phyloP scores from a whole-genome alignment of 495 filamentous ascomycete genomes.

The Penicillium paradoxum region DNA sequence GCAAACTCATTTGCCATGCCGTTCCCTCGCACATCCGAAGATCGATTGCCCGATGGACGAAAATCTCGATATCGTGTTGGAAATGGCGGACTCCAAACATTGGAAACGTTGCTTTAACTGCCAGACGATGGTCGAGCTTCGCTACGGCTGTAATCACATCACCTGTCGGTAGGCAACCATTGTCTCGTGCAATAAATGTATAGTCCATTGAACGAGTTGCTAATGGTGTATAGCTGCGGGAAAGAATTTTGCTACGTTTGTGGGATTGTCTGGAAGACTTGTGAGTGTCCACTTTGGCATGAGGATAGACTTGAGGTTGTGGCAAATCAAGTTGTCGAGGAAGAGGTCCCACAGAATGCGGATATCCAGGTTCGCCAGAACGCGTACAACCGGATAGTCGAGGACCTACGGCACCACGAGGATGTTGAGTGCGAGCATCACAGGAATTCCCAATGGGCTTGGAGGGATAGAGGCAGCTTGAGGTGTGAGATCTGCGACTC shows the following conservation, averaged over 20 bases:
- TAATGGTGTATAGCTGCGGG: conserved; percentile 8
- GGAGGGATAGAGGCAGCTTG: conserved; percentile 7
- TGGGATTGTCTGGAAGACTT: neutral
- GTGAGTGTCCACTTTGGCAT: neutral
- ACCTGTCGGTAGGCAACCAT: conserved; percentile 13
- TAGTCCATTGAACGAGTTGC: neutral
- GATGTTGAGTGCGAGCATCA: conserved; percentile 13
- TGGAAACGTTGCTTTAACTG: conserved; percentile 21
- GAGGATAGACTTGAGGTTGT: neutral
- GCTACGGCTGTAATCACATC: conserved; percentile 20
- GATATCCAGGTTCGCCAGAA: neutral
- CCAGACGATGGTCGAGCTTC: conserved; percentile 14
- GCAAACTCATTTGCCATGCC: conserved; percentile 15
- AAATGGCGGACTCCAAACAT: conserved; percentile 6
- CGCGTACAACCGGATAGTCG: conserved; percentile 3
- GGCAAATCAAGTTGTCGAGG: neutral
- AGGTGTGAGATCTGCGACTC: conserved; percentile 10
- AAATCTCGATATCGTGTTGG: conserved; percentile 9
- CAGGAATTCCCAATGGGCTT: conserved; percentile 11
- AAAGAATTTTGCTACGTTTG: conserved; percentile 14
- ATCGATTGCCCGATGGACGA: conserved; percentile 20
- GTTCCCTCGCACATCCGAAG: conserved; percentile 11
- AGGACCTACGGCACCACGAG: conserved; percentile 4
- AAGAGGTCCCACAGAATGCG: neutral
- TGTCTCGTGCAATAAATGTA: no score